These are phyloP conservation scores for Pseudoneurospora amorphoporcata DNA, from an alignment of 495 filamentous ascomycete species.

Conservation along the genomic window DNA sequence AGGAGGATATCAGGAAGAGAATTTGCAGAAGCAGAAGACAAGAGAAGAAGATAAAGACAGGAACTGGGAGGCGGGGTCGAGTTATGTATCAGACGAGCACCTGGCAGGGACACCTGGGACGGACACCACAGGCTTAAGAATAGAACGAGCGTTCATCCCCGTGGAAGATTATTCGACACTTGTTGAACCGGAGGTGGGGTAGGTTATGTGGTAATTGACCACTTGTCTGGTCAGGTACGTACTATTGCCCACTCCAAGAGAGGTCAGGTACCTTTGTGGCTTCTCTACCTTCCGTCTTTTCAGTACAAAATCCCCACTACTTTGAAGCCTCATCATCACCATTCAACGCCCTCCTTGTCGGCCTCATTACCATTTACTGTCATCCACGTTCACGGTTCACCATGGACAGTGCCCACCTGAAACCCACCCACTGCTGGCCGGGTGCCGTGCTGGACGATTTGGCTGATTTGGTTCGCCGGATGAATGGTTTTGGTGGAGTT, in stretches of 20 bases:
- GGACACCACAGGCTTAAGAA: not conserved
- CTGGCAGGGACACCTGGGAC: not conserved
- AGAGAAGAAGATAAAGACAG: slow-evolving; percentile 11
- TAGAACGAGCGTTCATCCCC: not conserved
- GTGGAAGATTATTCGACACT: not conserved
- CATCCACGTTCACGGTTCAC: not conserved
- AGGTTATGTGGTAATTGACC: not conserved
- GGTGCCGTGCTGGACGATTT: not conserved
- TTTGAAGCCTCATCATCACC: not conserved
- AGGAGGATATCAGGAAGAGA: slow-evolving; percentile 20
- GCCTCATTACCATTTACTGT: not conserved
- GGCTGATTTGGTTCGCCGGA: not conserved
- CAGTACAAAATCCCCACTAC: not conserved
- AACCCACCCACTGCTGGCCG: not conserved
- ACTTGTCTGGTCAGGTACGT: not conserved
- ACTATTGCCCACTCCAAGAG: not conserved
- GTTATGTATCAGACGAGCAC: slow-evolving; percentile 9
- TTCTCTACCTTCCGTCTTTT: not conserved
- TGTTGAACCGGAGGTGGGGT: not conserved
- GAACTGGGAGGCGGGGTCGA: slow-evolving; percentile 20
- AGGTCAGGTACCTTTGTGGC: not conserved
- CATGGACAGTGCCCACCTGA: not conserved
- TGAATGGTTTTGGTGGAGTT: not conserved
- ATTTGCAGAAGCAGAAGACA: slow-evolving; percentile 16
- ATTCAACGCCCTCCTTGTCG: not conserved